Conservation (phyloP, 306 rosid species). For the Sophora flavescens region DNA sequence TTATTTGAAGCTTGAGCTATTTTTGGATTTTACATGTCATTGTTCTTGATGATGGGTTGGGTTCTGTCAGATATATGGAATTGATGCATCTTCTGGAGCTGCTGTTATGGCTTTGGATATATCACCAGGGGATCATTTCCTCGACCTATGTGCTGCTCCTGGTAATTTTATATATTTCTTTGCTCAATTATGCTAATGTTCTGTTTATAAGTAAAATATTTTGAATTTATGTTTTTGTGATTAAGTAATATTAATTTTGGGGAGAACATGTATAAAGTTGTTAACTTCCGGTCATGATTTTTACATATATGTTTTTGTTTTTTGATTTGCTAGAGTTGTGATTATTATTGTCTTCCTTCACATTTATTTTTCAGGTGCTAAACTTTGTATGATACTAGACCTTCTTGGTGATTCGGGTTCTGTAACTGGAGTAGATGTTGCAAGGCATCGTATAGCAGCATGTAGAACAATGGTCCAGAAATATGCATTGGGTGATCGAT, state of each 20-base stretch:
- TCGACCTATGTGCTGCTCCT: slow-evolving; percentile 99
- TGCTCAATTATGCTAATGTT: slow-evolving; percentile 19
- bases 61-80: slow-evolving; percentile 77
- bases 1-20: neutral
- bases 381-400: slow-evolving; percentile 84
- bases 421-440: slow-evolving; percentile 88
- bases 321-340: slow-evolving; percentile 13
- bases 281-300: neutral
- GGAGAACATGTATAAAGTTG: neutral
- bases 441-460: slow-evolving; percentile 87
- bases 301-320: neutral
- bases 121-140: slow-evolving; percentile 82
- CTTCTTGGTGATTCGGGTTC: slow-evolving; percentile 85
- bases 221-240: neutral
- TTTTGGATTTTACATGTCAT: neutral
- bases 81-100: slow-evolving; percentile 98
- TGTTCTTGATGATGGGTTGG: neutral
- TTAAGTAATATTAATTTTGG: slow-evolving; percentile 18
- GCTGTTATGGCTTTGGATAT: slow-evolving; percentile 81
- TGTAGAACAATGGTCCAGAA: slow-evolving; percentile 91
- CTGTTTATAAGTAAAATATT: neutral
- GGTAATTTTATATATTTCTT: slow-evolving; percentile 51
- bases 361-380: slow-evolving; percentile 73
- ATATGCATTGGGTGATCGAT: slow-evolving; percentile 69
- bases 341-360: neutral